Percentiles rank a stretch among this genome's conserved stretches.
Evolutionary conservation across 176 grass and related monocot species (phyloP).

Genomic region (Saccharum officinarum): DNA sequence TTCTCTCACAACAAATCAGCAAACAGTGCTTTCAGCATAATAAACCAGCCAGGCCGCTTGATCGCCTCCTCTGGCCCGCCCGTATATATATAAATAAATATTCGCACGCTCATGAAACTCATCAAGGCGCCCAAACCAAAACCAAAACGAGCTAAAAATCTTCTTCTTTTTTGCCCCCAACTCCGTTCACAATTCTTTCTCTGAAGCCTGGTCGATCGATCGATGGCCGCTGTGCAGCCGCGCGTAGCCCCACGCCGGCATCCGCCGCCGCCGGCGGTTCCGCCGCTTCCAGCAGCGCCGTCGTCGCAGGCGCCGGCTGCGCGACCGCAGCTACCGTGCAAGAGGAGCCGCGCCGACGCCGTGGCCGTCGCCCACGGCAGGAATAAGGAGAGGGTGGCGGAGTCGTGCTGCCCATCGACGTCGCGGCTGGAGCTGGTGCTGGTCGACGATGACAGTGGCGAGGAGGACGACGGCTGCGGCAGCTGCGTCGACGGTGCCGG

Average conservation of each 20-base stretch:
- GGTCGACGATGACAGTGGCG: conserved; percentile 19
- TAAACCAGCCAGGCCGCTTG: no score
- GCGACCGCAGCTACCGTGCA: background rate
- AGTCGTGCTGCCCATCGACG: conserved; percentile 26
- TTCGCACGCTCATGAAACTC: background rate
- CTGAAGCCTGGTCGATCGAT: background rate
- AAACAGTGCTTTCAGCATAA: no score
- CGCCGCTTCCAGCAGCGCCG: background rate
- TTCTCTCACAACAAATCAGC: no score
- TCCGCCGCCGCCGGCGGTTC: background rate
- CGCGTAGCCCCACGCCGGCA: background rate
- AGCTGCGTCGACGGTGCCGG: conserved; percentile 29
- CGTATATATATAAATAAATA: background rate
- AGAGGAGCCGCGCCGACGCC: background rate
- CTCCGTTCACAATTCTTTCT: background rate
- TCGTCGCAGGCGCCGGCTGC: no score
- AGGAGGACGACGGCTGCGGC: conserved; percentile 37
- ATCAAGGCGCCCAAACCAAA: background rate
- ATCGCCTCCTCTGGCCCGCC: background rate
- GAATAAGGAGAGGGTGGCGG: conserved; percentile 36
- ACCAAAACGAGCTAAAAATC: background rate
- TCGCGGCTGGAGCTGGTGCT: background rate
- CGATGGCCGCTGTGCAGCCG: conserved; percentile 38
- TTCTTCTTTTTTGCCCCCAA: background rate
- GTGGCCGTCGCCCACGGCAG: background rate